phyloP scores from a whole-genome alignment of 176 grass and related monocot genomes.

The Hordeum marinum region DNA sequence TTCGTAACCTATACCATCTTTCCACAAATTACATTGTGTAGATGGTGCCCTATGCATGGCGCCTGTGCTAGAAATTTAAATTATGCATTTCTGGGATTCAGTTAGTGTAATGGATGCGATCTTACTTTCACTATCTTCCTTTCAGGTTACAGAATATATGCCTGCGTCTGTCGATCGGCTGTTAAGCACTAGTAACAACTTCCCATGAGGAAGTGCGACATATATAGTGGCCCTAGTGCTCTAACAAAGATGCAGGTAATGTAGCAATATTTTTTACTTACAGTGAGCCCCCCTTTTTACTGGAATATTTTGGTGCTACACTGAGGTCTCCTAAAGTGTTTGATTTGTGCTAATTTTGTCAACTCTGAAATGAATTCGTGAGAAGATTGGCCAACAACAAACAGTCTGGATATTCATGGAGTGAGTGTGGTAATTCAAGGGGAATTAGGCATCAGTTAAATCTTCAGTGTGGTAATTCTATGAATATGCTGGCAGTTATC shows the following conservation, averaged over 20 bases:
- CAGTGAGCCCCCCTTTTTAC: neutral
- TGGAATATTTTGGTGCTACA: neutral
- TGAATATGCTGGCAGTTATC: no score
- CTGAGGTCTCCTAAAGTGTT: neutral
- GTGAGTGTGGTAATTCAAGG: neutral
- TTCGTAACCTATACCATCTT: neutral
- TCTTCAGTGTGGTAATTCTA: no score
- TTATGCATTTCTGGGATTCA: neutral
- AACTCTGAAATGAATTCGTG: neutral
- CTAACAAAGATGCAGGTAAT: neutral
- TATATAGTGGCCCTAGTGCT: neutral
- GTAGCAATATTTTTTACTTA: neutral
- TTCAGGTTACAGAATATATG: slow-evolving; percentile 27
- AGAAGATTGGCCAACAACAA: neutral
- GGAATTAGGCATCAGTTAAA: no score
- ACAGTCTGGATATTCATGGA: neutral
- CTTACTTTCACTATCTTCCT: slow-evolving; percentile 17
- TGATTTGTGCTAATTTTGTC: neutral
- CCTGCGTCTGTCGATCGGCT: neutral
- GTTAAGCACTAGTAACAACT: slow-evolving; percentile 28
- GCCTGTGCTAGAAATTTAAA: neutral
- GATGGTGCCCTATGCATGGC: neutral
- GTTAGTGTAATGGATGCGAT: neutral
- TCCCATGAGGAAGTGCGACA: neutral
- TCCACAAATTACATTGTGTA: neutral